These are phyloP conservation scores for Exserohilum turcica DNA, from an alignment of 2,329 filamentous ascomycete species.

Conservation along the genomic window DNA sequence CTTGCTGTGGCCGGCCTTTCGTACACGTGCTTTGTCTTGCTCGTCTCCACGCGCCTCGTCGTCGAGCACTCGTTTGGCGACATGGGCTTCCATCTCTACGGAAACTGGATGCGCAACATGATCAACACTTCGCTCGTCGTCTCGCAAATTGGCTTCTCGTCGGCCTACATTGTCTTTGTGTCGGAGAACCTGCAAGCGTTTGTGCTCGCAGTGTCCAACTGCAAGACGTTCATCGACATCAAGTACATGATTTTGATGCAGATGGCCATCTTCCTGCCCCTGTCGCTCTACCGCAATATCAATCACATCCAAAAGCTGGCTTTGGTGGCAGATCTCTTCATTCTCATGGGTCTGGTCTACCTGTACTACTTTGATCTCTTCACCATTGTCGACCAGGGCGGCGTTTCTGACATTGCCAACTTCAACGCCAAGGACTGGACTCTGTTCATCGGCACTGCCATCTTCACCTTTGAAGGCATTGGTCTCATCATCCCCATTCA, in stretches of 20 bases:
- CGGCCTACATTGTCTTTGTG: slow-evolving; percentile 96
- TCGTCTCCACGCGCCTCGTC: slow-evolving; percentile 83
- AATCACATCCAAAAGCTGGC: slow-evolving; percentile 96
- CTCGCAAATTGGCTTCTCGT: slow-evolving; percentile 93
- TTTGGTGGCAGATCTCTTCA: slow-evolving; percentile 90
- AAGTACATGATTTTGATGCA: slow-evolving; percentile 92
- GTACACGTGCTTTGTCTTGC: slow-evolving; percentile 96
- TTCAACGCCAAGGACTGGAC: slow-evolving; percentile 96
- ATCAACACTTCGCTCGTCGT: slow-evolving; percentile 93
- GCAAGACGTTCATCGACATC: slow-evolving; percentile 82
- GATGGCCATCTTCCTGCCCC: slow-evolving; percentile 90
- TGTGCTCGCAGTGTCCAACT: slow-evolving; percentile 87
- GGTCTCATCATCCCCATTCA: slow-evolving; percentile 98
- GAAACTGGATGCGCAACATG: slow-evolving; percentile 83
- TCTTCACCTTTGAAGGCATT: slow-evolving; percentile 98
- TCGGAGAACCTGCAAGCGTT: slow-evolving; percentile 95
- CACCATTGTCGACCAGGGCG: slow-evolving; percentile 74
- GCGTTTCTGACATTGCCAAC: slow-evolving; percentile 81
- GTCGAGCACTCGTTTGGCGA: slow-evolving; percentile 97
- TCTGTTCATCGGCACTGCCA: slow-evolving; percentile 96
- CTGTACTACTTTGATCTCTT: slow-evolving; percentile 94
- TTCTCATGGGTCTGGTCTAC: slow-evolving; percentile 87
- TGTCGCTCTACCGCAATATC: slow-evolving; percentile 93
- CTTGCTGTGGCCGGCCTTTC: slow-evolving; percentile 82
- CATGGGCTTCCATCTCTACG: slow-evolving; percentile 90